Evolutionary conservation across 306 rosid genomes (phyloP).

Genomic region (Cicer yamashitae): DNA sequence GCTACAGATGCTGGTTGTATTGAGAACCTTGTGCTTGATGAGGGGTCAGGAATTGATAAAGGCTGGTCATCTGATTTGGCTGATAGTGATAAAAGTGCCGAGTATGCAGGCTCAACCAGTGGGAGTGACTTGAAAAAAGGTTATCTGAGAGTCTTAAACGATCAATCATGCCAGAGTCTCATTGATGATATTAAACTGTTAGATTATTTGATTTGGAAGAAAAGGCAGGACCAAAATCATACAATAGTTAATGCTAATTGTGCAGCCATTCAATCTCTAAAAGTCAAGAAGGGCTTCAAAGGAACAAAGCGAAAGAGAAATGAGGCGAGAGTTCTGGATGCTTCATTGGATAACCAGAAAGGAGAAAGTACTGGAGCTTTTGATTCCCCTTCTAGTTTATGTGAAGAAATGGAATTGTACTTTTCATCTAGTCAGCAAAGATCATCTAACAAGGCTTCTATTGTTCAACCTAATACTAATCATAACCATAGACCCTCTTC

Average conservation of each 20-base stretch:
- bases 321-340: constrained; percentile 40
- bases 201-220: constrained; percentile 67
- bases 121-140: constrained; percentile 46
- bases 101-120: constrained; percentile 46
- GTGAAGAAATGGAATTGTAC: constrained; percentile 42
- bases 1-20: constrained; percentile 49
- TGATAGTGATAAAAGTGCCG: constrained; percentile 59
- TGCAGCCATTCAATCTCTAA: constrained; percentile 43
- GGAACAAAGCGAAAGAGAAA: constrained; percentile 50
- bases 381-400: constrained; percentile 41
- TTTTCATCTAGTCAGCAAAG: constrained; percentile 39
- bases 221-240: constrained; percentile 48
- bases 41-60: constrained; percentile 64
- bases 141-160: constrained; percentile 43
- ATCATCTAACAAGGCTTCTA: constrained; percentile 36
- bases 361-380: constrained; percentile 25
- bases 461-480: constrained; percentile 35
- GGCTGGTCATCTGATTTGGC: constrained; percentile 59
- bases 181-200: constrained; percentile 68
- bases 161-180: constrained; percentile 56
- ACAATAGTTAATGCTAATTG: constrained; percentile 36
- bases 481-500: constrained; percentile 30
- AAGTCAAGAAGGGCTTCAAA: constrained; percentile 43
- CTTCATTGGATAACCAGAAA: constrained; percentile 42
- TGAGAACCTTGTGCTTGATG: constrained; percentile 58